Conservation (phyloP, 2,329 filamentous ascomycete genomes). For the Aspergillus vadensis region DNA sequence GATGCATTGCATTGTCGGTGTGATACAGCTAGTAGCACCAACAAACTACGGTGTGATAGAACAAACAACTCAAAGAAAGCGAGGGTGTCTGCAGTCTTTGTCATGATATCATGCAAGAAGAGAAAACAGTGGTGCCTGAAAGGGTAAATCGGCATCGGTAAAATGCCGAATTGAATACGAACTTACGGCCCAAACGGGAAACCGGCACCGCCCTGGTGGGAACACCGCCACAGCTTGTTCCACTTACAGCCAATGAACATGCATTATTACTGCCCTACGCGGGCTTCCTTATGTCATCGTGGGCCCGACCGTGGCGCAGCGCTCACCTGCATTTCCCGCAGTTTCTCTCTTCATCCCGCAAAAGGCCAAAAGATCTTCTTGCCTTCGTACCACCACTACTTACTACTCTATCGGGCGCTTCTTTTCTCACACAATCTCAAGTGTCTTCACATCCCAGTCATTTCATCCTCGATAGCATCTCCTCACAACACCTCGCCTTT, state of each 20-base stretch:
- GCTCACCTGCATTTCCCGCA: not conserved
- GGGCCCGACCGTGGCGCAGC: not conserved
- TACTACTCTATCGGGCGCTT: not conserved
- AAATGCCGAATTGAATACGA: not conserved
- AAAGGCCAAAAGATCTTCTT: no score
- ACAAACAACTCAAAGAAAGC: no score
- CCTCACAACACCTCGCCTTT: not conserved
- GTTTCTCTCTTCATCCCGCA: no score
- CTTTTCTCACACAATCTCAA: not conserved
- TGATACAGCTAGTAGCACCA: no score
- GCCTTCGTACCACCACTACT: no score
- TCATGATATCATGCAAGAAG: not conserved
- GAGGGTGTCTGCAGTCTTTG: no score
- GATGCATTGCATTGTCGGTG: no score
- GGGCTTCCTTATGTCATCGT: not conserved
- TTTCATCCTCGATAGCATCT: not conserved
- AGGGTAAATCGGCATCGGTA: not conserved
- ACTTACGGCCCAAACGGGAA: not conserved
- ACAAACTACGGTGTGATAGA: no score
- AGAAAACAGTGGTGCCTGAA: not conserved
- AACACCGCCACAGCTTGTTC: not conserved
- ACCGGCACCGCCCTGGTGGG: not conserved
- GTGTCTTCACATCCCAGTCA: not conserved
- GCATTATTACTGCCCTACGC: not conserved
- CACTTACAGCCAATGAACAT: not conserved